Evolutionary conservation across 257 asterid species (phyloP), one percentile per base, ranked within the genome.

Genomic region (Solanum piurae): DNA sequence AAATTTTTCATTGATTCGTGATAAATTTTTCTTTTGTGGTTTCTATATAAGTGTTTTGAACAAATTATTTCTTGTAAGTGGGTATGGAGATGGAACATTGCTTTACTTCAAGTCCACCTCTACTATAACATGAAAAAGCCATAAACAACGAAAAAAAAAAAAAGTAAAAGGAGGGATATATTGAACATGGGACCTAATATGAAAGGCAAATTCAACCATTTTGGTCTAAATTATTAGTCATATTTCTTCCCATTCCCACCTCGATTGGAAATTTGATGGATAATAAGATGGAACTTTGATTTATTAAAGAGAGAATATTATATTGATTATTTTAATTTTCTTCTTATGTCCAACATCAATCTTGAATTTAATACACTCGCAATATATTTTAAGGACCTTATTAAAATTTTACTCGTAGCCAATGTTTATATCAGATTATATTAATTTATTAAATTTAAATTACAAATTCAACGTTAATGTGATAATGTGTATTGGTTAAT

Each of bases 91-190:
- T 49, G 92, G 88, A 91, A 90, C 92, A 89, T 94, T 90, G 90
- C 96, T 93, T 94, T 91, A 91, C 95, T 93, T 93, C 93, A 60
- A 90, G 93, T 92, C 93, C 85, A 92, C 90, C 93, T 84, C 90
- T 89, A 90, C 92, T 88, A 88, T 82, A 82, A 49, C 86, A 82
- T 49, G 84, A 21, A 73, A 91, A 89, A 84, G 84, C 85, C 88
- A 86, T 62, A 77, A 86, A 90, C 86, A 84, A 87, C 68, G 77
- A 8, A 85, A 74, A 79, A 82, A 79, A 82, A 82, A 49, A 10
- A 44, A 49, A 52, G 86, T 31, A 33, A 82, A 82, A 82, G 7
- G 44, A 31, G 71, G 20, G 86, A 29, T 31, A 42, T 77, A 80
- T 52, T 82, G 86, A 82, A 82, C 71, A 82, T 82, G 71, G 86